A percentile compares a stretch with the other conserved stretches of the same genome.
Evolutionary conservation across 805 yeast genomes (phyloP).

Genomic region (Wickerhamiella lipophila): DNA sequence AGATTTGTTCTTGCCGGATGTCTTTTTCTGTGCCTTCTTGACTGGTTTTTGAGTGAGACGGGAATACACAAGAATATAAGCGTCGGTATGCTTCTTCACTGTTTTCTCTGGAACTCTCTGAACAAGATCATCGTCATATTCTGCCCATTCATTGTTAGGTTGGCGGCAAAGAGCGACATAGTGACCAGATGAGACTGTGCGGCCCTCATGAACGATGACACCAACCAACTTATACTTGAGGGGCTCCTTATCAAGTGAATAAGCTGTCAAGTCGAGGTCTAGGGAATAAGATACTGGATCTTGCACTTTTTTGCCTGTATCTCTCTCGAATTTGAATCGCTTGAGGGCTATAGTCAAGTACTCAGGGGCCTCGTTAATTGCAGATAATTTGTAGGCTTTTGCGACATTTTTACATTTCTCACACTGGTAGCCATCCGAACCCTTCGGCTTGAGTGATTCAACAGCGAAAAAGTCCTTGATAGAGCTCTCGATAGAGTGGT

Average conservation of each 20-base stretch:
- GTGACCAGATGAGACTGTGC: slow-evolving; percentile 87
- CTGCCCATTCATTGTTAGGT: slow-evolving; percentile 86
- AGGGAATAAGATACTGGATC: slow-evolving; percentile 74
- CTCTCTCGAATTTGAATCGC: slow-evolving; percentile 64
- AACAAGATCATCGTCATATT: slow-evolving; percentile 86
- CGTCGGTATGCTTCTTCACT: slow-evolving; percentile 73
- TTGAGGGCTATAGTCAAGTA: slow-evolving; percentile 77
- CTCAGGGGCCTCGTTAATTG: slow-evolving; percentile 76
- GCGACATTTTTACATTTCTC: slow-evolving; percentile 72
- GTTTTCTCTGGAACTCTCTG: slow-evolving; percentile 57
- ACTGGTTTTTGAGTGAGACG: slow-evolving; percentile 29
- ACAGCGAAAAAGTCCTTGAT: slow-evolving; percentile 71
- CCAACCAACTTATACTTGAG: slow-evolving; percentile 59
- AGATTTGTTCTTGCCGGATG: not conserved
- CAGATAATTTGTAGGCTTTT: slow-evolving; percentile 60
- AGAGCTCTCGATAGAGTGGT: slow-evolving; percentile 51
- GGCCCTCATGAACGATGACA: slow-evolving; percentile 88
- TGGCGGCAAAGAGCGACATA: slow-evolving; percentile 83
- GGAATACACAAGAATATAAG: slow-evolving; percentile 79
- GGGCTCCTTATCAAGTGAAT: slow-evolving; percentile 30
- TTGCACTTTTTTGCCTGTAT: slow-evolving; percentile 62
- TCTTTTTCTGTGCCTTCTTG: not conserved
- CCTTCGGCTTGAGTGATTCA: slow-evolving; percentile 44
- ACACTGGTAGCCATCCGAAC: slow-evolving; percentile 51
- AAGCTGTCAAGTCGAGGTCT: slow-evolving; percentile 57